Percentiles rank a stretch among this genome's conserved stretches.
These are phyloP conservation scores for Penicillium tannophilum DNA, from an alignment of 495 filamentous ascomycete species.

Conservation along the genomic window DNA sequence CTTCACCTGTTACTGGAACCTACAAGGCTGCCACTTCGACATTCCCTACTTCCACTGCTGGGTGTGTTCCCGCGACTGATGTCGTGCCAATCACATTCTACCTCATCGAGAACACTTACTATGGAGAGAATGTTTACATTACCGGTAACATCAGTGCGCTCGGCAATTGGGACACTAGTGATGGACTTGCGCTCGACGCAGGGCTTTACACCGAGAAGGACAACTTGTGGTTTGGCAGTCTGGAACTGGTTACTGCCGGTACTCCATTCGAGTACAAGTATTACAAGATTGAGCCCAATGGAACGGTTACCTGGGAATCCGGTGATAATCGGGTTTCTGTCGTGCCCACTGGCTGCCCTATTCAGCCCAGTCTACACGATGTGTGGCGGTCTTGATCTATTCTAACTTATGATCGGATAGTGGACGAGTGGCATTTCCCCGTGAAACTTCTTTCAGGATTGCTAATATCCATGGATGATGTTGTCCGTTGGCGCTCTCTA, in stretches of 20 bases:
- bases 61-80: constrained; percentile 10
- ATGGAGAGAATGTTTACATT: constrained; percentile 16
- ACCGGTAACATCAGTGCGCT: constrained; percentile 9
- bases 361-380: constrained; percentile 11
- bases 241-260: constrained; percentile 11
- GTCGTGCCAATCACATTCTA: constrained; percentile 16
- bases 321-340: constrained; percentile 14
- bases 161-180: constrained; percentile 7
- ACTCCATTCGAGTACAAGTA: constrained; percentile 20
- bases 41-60: constrained; percentile 11
- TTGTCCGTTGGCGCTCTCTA: no score
- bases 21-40: constrained; percentile 21
- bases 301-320: constrained; percentile 12
- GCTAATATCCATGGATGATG: no score
- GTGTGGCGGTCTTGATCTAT: constrained; percentile 13
- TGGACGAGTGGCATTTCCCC: not conserved
- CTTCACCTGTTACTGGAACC: constrained; percentile 22
- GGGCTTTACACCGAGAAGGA: constrained; percentile 12
- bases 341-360: constrained; percentile 14
- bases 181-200: constrained; percentile 9
- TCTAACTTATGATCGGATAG: not conserved
- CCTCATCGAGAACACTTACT: constrained; percentile 15
- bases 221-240: constrained; percentile 16
- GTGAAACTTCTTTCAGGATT: no score
- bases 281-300: constrained; percentile 17